Conservation (phyloP, 106 monocot genomes). For the Posidonia australis region DNA sequence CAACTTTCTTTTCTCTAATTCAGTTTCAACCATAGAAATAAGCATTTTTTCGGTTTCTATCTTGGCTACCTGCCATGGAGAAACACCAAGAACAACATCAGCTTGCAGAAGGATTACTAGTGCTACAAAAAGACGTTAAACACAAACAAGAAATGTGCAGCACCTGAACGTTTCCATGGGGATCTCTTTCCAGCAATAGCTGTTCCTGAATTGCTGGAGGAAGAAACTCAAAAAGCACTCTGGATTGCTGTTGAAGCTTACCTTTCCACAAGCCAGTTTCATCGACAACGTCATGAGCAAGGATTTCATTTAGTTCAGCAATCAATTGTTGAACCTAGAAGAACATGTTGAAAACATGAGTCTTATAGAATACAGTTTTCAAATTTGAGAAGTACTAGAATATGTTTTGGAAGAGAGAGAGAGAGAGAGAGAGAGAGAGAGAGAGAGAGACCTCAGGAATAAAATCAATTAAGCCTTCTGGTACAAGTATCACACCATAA, state of each 20-base stretch:
- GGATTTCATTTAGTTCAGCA: conserved; percentile 85
- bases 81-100: background rate
- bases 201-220: conserved; percentile 94
- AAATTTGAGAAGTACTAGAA: background rate
- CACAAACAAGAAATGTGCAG: no score
- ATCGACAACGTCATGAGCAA: conserved; percentile 89
- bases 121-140: background rate
- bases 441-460: conserved; percentile 69
- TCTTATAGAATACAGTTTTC: background rate
- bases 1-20: conserved; percentile 69
- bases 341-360: background rate
- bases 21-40: conserved; percentile 87
- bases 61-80: conserved; percentile 70
- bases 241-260: conserved; percentile 61
- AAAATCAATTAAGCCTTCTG: conserved; percentile 98
- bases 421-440: background rate
- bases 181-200: conserved; percentile 87
- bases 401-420: background rate
- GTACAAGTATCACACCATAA: conserved; percentile 96
- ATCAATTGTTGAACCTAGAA: conserved; percentile 92
- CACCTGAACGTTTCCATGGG: conserved; percentile 95
- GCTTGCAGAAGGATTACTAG: background rate
- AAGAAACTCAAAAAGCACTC: conserved; percentile 65
- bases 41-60: conserved; percentile 98
- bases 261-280: conserved; percentile 73